Base-by-base conservation (phyloP, 495 filamentous ascomycete genomes). In the Xylaria venustula region DNA sequence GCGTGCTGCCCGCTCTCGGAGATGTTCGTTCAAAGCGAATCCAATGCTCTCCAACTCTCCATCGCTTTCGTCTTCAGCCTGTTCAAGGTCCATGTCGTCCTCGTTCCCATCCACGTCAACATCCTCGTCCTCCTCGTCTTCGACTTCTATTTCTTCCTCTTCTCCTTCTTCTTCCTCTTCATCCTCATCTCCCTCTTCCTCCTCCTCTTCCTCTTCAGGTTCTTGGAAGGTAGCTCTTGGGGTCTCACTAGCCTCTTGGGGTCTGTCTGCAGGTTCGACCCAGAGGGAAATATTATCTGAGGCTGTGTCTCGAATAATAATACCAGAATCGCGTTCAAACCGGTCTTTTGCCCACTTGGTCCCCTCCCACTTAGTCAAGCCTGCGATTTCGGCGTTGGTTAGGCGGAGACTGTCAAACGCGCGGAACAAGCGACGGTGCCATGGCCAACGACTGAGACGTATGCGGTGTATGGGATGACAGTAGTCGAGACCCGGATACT, bases 401-500 rank as follows among this genome's bases (percentile, higher is more conserved):
- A 96, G 75, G 37, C 85, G 79, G 19, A 97, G 81, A 41, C 79
- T 79, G 66, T 97, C 90, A 64, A 97, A 95, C 37, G 87, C 88
- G 36, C 85, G 83, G 75, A 97, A 96, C 0, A 97, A 81, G 64
- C 83, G 81, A 58, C 85, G 85, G 72, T 97, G 92, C 84, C 88
- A 91, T 1, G 81, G 81, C 77, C 89, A 96, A 41, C 90, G 89
- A 64, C 87, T 79, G 7, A 97, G 85, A 49, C 92, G 86, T 79
- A 90, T 87, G 65, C 92, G 90, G 77, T 97, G 92, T 17, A 87
- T 88, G 3, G 78, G 78, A 69, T 90, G 80, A 37, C 86, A 86
- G 76, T 97, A 97, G 77, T 97, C 91, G 44, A 97, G 81, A 26
- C 92, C 92, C 0, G 92, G 92, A 64, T 97, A 96, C 64, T 92